phyloP scores from a whole-genome alignment of 768 basidiomycete species.

The Thelephora ganbajun region DNA sequence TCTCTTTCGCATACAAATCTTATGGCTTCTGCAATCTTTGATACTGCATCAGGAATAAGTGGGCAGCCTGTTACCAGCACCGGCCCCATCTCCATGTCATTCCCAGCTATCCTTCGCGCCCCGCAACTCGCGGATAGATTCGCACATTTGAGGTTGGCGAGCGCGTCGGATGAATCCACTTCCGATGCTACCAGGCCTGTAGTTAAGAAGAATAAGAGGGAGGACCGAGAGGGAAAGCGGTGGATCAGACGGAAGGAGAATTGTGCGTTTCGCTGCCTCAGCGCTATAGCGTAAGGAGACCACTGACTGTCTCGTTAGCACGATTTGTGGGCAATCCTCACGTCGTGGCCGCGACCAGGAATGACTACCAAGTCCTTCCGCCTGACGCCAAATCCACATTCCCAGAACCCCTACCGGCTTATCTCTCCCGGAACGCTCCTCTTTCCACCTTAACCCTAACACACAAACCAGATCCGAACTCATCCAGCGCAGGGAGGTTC shows the following conservation, averaged over 20 bases:
- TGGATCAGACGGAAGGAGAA: slow-evolving; percentile 70
- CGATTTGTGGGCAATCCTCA: slow-evolving; percentile 63
- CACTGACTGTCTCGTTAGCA: slow-evolving; percentile 27
- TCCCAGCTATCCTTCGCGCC: slow-evolving; percentile 56
- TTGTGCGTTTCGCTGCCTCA: slow-evolving; percentile 26
- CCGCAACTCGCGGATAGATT: slow-evolving; percentile 37
- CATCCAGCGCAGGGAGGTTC: slow-evolving; percentile 63
- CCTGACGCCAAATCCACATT: slow-evolving; percentile 45
- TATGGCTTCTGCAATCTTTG: too few relatives aligned
- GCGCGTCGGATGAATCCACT: not conserved
- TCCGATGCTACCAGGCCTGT: slow-evolving; percentile 6
- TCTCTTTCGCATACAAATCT: too few relatives aligned
- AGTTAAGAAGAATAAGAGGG: slow-evolving; percentile 30
- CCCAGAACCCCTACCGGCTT: slow-evolving; percentile 61
- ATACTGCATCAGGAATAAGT: too few relatives aligned
- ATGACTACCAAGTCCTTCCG: slow-evolving; percentile 34
- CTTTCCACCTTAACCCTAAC: slow-evolving; percentile 32
- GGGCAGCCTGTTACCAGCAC: not conserved
- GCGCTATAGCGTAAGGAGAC: not conserved
- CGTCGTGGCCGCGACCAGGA: slow-evolving; percentile 44
- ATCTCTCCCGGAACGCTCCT: slow-evolving; percentile 45
- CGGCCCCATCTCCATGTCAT: slow-evolving; percentile 43
- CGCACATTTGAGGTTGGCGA: slow-evolving; percentile 35
- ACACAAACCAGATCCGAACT: slow-evolving; percentile 26
- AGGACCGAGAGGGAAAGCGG: slow-evolving; percentile 65